phyloP scores from a whole-genome alignment of 2,329 filamentous ascomycete species.

The Ilyonectria sp. region DNA sequence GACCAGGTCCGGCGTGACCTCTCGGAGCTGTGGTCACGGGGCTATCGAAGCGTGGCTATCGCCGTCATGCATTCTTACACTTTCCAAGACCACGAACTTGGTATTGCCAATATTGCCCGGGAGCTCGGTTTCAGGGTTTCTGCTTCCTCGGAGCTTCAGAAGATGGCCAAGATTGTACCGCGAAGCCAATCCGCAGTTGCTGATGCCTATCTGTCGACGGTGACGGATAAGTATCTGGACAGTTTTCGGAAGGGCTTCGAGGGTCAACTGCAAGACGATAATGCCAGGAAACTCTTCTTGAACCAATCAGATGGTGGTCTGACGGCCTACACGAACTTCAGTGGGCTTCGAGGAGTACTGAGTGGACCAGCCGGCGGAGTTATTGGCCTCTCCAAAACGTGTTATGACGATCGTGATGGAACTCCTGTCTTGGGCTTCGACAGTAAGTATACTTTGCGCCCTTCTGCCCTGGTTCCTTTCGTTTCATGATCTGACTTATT shows the following conservation, averaged over 20 bases:
- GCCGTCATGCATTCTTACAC: conserved; percentile 91
- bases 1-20: conserved; percentile 67
- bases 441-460: conserved; percentile 11
- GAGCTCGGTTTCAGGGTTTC: conserved; percentile 83
- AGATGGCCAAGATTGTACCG: conserved; percentile 78
- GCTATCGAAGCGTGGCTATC: conserved; percentile 83
- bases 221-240: conserved; percentile 77
- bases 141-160: conserved; percentile 75
- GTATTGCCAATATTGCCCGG: conserved; percentile 79
- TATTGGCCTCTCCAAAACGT: conserved; percentile 78
- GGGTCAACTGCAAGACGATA: conserved; percentile 54
- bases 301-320: conserved; percentile 70
- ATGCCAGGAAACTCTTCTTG: conserved; percentile 72
- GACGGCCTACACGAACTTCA: conserved; percentile 69
- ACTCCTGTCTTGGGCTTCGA: conserved; percentile 68
- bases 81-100: conserved; percentile 84
- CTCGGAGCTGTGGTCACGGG: conserved; percentile 72
- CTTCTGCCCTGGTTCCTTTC: neutral
- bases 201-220: conserved; percentile 80
- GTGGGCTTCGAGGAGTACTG: conserved; percentile 74
- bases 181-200: conserved; percentile 79
- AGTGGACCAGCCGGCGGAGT: conserved; percentile 79
- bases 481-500: no score
- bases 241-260: conserved; percentile 76
- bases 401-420: conserved; percentile 74